These are phyloP conservation scores for Neofusicoccum umdonicola DNA, from an alignment of 2,329 filamentous ascomycete species.

Conservation along the genomic window DNA sequence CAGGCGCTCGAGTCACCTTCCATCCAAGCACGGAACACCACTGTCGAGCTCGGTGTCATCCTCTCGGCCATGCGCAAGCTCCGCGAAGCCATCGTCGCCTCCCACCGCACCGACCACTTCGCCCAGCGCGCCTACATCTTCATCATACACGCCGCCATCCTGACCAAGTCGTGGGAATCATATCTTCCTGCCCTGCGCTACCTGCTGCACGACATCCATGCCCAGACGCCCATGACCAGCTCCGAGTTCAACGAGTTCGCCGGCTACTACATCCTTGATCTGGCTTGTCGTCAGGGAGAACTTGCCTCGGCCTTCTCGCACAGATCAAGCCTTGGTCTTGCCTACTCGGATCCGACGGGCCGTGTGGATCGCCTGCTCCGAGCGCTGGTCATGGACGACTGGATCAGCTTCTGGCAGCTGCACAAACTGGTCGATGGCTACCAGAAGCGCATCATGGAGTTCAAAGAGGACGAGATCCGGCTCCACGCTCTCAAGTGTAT, in stretches of 20 bases:
- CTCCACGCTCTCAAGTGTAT: constrained; percentile 82
- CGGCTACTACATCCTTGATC: constrained; percentile 79
- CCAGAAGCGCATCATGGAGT: constrained; percentile 75
- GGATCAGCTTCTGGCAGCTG: constrained; percentile 71
- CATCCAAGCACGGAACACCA: constrained; percentile 41
- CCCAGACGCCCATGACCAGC: constrained; percentile 63
- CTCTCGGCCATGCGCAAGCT: constrained; percentile 86
- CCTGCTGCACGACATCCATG: constrained; percentile 70
- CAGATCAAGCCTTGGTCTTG: constrained; percentile 48
- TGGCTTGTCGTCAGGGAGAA: constrained; percentile 78
- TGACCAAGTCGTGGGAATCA: constrained; percentile 78
- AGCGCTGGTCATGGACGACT: constrained; percentile 78
- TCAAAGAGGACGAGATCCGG: constrained; percentile 71
- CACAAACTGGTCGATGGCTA: constrained; percentile 76
- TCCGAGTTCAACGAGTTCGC: constrained; percentile 77
- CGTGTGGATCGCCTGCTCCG: constrained; percentile 67
- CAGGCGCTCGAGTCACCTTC: constrained; percentile 23
- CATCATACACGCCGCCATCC: constrained; percentile 78
- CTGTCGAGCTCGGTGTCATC: constrained; percentile 66
- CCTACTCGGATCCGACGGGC: constrained; percentile 15
- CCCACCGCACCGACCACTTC: constrained; percentile 73
- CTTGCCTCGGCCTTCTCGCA: constrained; percentile 69
- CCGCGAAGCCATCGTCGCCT: constrained; percentile 82
- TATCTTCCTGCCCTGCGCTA: constrained; percentile 86
- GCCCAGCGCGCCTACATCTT: constrained; percentile 89